A percentile compares a stretch with the other conserved stretches of the same genome.
Evolutionary conservation across 352 stramenopile genomes (phyloP).

Genomic region (Globisporangium barbulae): DNA sequence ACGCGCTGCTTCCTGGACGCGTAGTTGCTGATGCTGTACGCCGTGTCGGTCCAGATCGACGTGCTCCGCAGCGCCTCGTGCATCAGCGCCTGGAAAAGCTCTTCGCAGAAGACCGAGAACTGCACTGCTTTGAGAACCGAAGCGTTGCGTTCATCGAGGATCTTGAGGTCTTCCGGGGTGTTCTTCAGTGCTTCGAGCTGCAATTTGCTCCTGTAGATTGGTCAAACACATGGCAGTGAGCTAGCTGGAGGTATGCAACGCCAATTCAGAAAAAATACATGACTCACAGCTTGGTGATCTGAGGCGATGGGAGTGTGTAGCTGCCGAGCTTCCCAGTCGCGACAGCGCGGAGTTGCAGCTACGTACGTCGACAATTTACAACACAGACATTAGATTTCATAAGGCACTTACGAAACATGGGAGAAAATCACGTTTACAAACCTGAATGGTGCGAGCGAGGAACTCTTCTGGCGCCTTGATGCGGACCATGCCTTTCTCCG

Average conservation of each 20-base stretch:
- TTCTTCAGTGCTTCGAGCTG: conserved; percentile 59
- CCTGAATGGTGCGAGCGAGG: conserved; percentile 69
- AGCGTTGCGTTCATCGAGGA: conserved; percentile 63
- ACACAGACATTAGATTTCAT: background rate
- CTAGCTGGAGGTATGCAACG: background rate
- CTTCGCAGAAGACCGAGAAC: conserved; percentile 86
- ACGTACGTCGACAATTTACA: background rate
- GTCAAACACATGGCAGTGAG: background rate
- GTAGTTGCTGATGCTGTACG: conserved; percentile 66
- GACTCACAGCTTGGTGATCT: conserved; percentile 43
- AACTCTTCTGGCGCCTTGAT: conserved; percentile 81
- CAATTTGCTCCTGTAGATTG: conserved; percentile 39
- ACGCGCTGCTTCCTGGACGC: conserved; percentile 40
- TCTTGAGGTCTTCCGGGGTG: conserved; percentile 55
- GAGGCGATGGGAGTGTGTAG: conserved; percentile 44
- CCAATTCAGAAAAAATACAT: background rate
- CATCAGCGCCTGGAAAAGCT: conserved; percentile 84
- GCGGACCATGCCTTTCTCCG: conserved; percentile 72
- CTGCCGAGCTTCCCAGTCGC: conserved; percentile 29
- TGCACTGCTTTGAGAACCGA: conserved; percentile 76
- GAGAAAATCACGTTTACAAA: conserved; percentile 12
- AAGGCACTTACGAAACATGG: background rate
- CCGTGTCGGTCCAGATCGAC: conserved; percentile 65
- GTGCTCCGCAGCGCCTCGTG: conserved; percentile 68
- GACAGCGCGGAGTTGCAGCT: conserved; percentile 38